A percentile compares a stretch with the other conserved stretches of the same genome.
Evolutionary conservation across 306 rosid genomes (phyloP).

Genomic region (Pyrus bretschneideri): DNA sequence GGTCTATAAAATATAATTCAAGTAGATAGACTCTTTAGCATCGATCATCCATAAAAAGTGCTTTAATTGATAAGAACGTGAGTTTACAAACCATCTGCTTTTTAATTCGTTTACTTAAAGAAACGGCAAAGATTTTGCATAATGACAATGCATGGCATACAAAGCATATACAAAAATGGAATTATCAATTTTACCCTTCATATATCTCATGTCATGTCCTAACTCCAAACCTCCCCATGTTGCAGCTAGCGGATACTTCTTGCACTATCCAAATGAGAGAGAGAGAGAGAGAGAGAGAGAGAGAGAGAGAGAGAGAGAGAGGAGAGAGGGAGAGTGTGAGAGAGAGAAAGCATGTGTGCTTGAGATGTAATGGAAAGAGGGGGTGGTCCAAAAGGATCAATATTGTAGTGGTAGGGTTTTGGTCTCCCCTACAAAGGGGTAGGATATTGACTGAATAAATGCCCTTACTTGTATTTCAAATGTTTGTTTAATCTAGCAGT

Average conservation of each 20-base stretch:
- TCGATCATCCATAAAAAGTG: neutral
- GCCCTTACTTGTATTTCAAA: constrained; percentile 37
- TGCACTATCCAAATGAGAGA: neutral
- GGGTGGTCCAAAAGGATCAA: constrained; percentile 37
- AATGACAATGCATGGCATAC: neutral
- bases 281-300: too few species aligned
- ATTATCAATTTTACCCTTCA: neutral
- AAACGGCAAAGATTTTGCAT: neutral
- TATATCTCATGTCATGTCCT: neutral
- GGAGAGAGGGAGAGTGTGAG: too few species aligned
- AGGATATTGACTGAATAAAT: constrained; percentile 62
- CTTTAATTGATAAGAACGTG: neutral
- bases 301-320: too few species aligned
- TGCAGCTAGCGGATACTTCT: neutral
- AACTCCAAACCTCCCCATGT: neutral
- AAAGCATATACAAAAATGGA: neutral
- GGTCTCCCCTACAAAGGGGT: constrained; percentile 49
- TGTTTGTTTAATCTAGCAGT: constrained; percentile 22
- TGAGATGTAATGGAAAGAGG: neutral
- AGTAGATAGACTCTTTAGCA: too few species aligned
- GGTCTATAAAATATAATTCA: too few species aligned
- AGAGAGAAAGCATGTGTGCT: neutral
- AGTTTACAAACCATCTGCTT: neutral
- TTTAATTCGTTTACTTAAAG: neutral
- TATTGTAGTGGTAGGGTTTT: constrained; percentile 44